Conservation (phyloP, 129 eudicot species). For the Helianthus annuus region HanXRQr2.0-SUNRISE NC_035433.2:127133105-127133604, state of each 20-base stretch:
- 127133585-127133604: conserved; percentile 43
- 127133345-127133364: conserved; percentile 20
- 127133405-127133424: conserved; percentile 10
- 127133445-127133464: conserved; percentile 72
- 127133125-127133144: conserved; percentile 35
- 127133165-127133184: neutral
- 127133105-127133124: conserved; percentile 45
- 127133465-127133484: conserved; percentile 44
- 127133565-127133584: conserved; percentile 45
- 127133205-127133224: neutral
- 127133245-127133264: conserved; percentile 61
- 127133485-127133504: conserved; percentile 54
- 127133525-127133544: conserved; percentile 55
- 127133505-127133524: conserved; percentile 59
- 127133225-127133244: neutral
- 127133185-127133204: neutral
- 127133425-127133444: conserved; percentile 51
- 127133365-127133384: conserved; percentile 5
- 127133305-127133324: conserved; percentile 55
- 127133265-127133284: conserved; percentile 80
- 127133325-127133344: conserved; percentile 52
- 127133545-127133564: conserved; percentile 41
- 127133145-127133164: conserved; percentile 36
- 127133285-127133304: conserved; percentile 78
- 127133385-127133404: conserved; percentile 19